Evolutionary conservation across 441 rosid species (phyloP).

Genomic region (Mallotus japonicus): DNA sequence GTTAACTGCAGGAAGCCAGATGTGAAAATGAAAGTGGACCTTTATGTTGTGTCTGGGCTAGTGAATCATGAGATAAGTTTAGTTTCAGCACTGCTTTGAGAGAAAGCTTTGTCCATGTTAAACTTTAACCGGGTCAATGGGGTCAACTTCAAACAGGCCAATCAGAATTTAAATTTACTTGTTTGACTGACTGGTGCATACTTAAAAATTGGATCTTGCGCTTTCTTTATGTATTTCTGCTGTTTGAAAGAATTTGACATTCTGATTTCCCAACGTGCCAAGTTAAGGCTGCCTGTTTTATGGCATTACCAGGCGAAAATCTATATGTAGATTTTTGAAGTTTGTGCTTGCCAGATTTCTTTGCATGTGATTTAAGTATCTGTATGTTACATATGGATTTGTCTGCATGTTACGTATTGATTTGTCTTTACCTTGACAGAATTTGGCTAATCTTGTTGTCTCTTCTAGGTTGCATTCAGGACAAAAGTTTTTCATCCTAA

Average conservation of each 20-base stretch:
- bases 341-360: background rate
- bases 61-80: background rate
- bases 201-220: too few species aligned
- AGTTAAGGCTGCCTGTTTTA: background rate
- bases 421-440: background rate
- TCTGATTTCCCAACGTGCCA: background rate
- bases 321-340: background rate
- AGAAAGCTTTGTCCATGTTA: background rate
- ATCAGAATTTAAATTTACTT: background rate
- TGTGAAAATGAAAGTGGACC: background rate
- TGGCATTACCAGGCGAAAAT: background rate
- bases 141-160: background rate
- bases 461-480: conserved; percentile 64
- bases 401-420: background rate
- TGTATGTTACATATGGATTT: background rate
- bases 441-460: background rate
- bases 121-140: background rate
- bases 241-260: background rate
- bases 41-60: background rate
- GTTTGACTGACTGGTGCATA: background rate
- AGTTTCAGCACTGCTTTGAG: background rate
- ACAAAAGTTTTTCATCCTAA: conserved; percentile 85
- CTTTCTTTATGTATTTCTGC: too few species aligned
- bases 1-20: background rate
- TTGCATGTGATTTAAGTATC: background rate